Evolutionary conservation across 192 early-diverging fungal species (phyloP).

Genomic region (Coemansia sp.): DNA sequence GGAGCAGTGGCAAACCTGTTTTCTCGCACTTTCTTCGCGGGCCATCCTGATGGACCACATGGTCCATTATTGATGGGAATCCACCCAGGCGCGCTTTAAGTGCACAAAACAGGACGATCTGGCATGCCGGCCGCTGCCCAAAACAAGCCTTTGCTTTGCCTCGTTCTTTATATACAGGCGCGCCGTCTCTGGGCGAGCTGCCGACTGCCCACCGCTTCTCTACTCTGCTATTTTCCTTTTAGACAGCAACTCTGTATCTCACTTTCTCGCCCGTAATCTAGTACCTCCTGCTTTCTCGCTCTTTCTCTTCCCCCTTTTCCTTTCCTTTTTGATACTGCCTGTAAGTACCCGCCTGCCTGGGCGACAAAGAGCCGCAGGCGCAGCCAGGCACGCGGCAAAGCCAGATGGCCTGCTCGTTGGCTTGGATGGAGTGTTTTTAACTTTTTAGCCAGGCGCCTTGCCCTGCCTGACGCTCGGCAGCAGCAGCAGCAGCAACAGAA

Average conservation of each 20-base stretch:
- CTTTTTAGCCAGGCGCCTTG: neutral
- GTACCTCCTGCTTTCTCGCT: neutral
- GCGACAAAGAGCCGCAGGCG: neutral
- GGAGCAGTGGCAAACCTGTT: constrained; percentile 1
- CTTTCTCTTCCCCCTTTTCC: neutral
- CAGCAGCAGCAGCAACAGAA: neutral
- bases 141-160: neutral
- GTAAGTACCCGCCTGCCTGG: neutral
- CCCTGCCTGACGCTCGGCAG: neutral
- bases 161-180: neutral
- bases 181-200: neutral
- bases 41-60: constrained; percentile 1
- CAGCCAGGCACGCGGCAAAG: no score
- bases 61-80: neutral
- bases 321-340: neutral
- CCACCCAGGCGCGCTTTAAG: neutral
- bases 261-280: neutral
- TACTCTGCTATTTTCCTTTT: neutral
- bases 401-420: neutral
- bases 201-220: neutral
- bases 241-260: neutral
- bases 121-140: neutral
- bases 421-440: neutral
- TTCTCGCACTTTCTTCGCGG: neutral
- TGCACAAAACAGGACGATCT: neutral